These are phyloP conservation scores for Simplicillium sp. DNA, from an alignment of 2,329 filamentous ascomycete genomes.

Conservation along the genomic window DNA sequence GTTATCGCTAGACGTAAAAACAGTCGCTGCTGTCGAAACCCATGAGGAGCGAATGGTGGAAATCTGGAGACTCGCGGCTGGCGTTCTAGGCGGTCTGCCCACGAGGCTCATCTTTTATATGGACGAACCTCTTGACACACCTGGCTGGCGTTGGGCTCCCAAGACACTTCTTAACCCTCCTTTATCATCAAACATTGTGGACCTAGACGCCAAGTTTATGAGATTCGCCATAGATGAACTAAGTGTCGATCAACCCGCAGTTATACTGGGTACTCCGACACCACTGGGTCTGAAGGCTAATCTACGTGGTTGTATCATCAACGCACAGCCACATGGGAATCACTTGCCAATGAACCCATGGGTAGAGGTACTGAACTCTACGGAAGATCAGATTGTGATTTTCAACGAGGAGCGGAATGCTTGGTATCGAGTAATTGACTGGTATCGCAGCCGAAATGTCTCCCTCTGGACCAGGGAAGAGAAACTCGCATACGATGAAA, in stretches of 20 bases:
- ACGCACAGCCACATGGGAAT: slow-evolving; percentile 1
- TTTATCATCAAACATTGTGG: slow-evolving; percentile 9
- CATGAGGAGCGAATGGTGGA: slow-evolving; percentile 12
- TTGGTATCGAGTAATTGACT: slow-evolving; percentile 12
- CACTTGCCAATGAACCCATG: slow-evolving; percentile 10
- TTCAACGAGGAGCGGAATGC: slow-evolving; percentile 5
- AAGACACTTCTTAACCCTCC: slow-evolving; percentile 11
- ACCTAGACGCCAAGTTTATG: slow-evolving; percentile 9
- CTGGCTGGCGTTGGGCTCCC: slow-evolving; percentile 18
- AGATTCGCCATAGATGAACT: slow-evolving; percentile 4
- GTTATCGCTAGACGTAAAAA: slow-evolving; percentile 12
- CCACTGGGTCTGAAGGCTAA: slow-evolving; percentile 9
- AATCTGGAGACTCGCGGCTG: slow-evolving; percentile 13
- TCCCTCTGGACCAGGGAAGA: slow-evolving; percentile 10
- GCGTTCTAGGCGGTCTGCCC: slow-evolving; percentile 9
- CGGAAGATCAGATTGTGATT: slow-evolving; percentile 9
- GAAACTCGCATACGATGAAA: slow-evolving; percentile 6
- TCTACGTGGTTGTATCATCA: slow-evolving; percentile 8
- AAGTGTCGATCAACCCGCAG: background rate
- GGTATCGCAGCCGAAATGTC: slow-evolving; percentile 11
- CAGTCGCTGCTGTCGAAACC: slow-evolving; percentile 7
- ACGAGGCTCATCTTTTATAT: slow-evolving; percentile 13
- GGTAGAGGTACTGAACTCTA: slow-evolving; percentile 6
- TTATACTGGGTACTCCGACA: slow-evolving; percentile 8
- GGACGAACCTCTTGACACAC: slow-evolving; percentile 11